Conservation (phyloP, 1,284 basidiomycete species). For the Leccinum glutinopallens region DNA sequence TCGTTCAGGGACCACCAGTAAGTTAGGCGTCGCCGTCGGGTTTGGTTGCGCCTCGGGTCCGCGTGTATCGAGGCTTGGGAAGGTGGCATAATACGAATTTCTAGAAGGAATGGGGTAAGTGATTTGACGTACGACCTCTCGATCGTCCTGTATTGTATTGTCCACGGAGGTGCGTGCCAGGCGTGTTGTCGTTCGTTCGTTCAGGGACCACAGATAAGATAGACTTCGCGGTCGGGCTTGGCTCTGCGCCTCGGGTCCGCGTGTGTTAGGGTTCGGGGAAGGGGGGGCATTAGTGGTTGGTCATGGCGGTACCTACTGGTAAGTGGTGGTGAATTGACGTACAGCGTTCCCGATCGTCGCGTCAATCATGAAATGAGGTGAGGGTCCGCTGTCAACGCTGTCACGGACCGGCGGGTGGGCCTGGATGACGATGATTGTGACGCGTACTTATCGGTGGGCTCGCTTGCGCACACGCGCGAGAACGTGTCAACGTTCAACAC, state of each 20-base stretch:
- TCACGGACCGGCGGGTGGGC: neutral
- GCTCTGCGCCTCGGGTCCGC: constrained; percentile 16
- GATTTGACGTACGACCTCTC: neutral
- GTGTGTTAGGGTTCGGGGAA: constrained; percentile 4
- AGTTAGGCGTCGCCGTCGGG: neutral
- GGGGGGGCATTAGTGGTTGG: neutral
- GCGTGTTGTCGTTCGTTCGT: neutral
- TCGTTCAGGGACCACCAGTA: neutral
- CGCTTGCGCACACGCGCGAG: neutral
- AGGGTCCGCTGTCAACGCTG: neutral
- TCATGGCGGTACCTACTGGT: neutral
- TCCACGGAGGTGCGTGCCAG: neutral
- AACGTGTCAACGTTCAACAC: neutral
- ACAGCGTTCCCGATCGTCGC: neutral
- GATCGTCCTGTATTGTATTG: neutral
- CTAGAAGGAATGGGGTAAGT: neutral
- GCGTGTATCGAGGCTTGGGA: neutral
- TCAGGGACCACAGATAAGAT: neutral
- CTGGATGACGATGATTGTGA: neutral
- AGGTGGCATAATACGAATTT: neutral
- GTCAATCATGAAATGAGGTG: neutral
- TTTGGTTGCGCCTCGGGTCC: neutral
- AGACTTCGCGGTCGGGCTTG: neutral
- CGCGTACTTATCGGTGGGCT: neutral
- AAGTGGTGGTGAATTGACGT: neutral